Conservation (phyloP, 306 rosid species). For the Senna tora region DNA sequence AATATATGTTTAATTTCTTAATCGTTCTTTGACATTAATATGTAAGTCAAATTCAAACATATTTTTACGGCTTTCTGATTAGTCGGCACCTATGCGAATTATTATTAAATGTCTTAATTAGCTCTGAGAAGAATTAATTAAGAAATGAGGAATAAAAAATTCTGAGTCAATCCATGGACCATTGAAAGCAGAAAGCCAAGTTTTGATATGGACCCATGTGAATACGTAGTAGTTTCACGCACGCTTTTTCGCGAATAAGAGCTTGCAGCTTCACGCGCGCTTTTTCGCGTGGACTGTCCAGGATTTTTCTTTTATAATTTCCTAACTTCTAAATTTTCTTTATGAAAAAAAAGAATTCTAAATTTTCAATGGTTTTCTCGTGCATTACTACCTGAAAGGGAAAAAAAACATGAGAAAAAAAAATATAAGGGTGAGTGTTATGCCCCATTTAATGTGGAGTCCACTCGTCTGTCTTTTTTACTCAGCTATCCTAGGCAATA, state of each 20-base stretch:
- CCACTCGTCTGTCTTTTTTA: too few relatives aligned
- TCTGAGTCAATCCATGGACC: background rate
- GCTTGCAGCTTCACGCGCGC: background rate
- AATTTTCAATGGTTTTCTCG: background rate
- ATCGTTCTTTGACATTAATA: background rate
- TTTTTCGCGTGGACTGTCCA: background rate
- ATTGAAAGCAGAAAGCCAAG: too few relatives aligned
- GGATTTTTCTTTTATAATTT: background rate
- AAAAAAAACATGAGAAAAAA: too few relatives aligned
- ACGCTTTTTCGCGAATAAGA: background rate
- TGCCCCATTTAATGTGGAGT: too few relatives aligned
- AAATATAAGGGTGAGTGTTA: too few relatives aligned
- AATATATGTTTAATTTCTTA: too few relatives aligned
- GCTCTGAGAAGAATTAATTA: background rate
- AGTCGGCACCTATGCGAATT: background rate
- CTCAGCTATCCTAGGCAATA: too few relatives aligned
- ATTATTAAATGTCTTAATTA: too few relatives aligned
- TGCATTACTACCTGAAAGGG: too few relatives aligned
- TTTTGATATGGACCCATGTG: background rate
- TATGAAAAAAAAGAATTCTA: too few relatives aligned
- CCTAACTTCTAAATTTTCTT: background rate
- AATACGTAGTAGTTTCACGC: background rate
- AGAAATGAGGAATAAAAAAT: background rate
- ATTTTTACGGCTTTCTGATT: background rate
- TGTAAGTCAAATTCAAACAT: background rate